Percentiles rank a stretch among this genome's conserved stretches.
phyloP scores from a whole-genome alignment of 2,329 filamentous ascomycete species.

The Grosmannia serpens region DNA sequence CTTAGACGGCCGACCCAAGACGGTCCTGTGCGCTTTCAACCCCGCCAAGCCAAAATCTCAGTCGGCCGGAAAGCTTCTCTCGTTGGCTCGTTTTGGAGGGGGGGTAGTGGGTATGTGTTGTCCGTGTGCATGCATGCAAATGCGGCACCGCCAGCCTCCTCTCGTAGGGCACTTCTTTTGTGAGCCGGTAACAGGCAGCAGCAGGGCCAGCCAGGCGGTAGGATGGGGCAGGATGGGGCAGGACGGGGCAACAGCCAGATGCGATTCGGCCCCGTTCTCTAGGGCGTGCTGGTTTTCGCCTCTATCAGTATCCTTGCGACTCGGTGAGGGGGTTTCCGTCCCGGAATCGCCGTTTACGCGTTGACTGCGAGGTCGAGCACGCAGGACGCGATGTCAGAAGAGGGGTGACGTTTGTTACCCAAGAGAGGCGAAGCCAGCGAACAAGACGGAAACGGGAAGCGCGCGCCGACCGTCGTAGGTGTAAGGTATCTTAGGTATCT shows the following conservation, averaged over 20 bases:
- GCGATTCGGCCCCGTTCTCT: background rate
- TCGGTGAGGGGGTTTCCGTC: background rate
- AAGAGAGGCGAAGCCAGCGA: background rate
- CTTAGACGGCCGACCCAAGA: background rate
- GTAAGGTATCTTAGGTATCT: too few relatives aligned
- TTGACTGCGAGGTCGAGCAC: background rate
- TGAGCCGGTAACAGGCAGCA: background rate
- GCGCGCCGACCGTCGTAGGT: background rate
- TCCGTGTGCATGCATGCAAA: background rate
- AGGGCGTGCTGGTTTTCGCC: background rate
- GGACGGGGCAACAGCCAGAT: background rate
- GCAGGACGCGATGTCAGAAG: background rate
- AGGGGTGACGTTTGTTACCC: background rate
- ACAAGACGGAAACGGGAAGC: background rate
- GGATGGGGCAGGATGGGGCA: background rate
- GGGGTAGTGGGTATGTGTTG: background rate
- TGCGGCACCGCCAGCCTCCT: background rate
- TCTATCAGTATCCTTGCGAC: background rate
- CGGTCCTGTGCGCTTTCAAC: background rate
- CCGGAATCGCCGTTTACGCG: background rate
- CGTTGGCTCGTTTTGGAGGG: background rate
- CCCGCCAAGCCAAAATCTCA: background rate
- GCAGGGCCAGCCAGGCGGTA: background rate
- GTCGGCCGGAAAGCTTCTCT: background rate
- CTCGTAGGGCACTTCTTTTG: background rate